These are phyloP conservation scores for Aspergillus coremiiformis DNA, from an alignment of 495 filamentous ascomycete genomes.

Conservation along the genomic window DNA sequence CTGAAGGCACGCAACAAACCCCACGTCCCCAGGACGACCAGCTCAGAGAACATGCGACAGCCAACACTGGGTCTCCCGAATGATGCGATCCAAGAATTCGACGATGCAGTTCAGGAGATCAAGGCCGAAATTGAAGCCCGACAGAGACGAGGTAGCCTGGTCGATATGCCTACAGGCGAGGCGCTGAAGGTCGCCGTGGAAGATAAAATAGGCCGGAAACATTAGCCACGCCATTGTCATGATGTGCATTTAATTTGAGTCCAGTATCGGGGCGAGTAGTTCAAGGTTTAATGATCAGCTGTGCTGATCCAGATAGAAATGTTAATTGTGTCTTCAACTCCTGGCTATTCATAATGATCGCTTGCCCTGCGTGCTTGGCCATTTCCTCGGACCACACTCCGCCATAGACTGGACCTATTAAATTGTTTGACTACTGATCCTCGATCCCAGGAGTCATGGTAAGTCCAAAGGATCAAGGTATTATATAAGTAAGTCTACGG, in stretches of 20 bases:
- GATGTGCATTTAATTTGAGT: background rate
- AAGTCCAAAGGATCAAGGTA: too few species aligned
- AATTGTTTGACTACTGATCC: too few species aligned
- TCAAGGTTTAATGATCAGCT: background rate
- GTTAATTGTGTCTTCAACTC: too few species aligned
- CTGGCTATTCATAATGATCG: too few species aligned
- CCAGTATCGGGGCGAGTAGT: background rate
- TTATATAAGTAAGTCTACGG: too few species aligned
- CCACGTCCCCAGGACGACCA: conserved; percentile 19
- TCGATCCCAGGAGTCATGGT: too few species aligned
- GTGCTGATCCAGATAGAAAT: too few species aligned
- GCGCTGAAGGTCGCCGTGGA: conserved; percentile 43
- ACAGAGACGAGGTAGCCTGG: conserved; percentile 45
- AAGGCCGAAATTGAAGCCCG: conserved; percentile 58
- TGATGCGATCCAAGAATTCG: conserved; percentile 69
- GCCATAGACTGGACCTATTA: too few species aligned
- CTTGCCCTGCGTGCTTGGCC: too few species aligned
- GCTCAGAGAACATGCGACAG: conserved; percentile 31
- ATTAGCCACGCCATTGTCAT: conserved; percentile 9
- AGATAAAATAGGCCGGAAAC: conserved; percentile 37
- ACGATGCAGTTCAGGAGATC: conserved; percentile 72
- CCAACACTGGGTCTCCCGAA: conserved; percentile 68
- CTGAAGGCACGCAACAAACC: conserved; percentile 52
- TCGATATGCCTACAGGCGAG: conserved; percentile 40
- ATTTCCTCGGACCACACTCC: too few species aligned